Conservation (phyloP, 2,329 filamentous ascomycete species). For the Ophiosphaerella korrae region DNA sequence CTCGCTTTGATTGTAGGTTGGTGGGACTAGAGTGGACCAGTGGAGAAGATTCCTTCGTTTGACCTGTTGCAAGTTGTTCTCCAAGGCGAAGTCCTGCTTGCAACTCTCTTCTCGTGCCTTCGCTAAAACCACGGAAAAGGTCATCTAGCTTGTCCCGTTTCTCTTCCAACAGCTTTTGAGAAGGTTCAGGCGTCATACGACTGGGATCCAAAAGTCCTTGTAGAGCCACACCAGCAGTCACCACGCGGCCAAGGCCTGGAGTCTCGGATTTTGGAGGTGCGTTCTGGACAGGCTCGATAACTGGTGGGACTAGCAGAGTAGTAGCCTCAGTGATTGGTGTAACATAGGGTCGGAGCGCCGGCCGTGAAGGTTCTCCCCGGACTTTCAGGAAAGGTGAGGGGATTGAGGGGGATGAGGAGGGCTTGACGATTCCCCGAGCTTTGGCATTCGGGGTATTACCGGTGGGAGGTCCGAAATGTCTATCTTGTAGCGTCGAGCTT, state of each 20-base stretch:
- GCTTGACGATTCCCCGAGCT: constrained; percentile 1
- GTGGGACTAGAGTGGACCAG: constrained; percentile 22
- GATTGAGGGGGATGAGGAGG: constrained; percentile 12
- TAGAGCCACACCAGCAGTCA: constrained; percentile 47
- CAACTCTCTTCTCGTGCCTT: constrained; percentile 45
- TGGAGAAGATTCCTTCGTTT: constrained; percentile 19
- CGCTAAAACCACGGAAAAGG: constrained; percentile 48
- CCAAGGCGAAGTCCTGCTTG: constrained; percentile 47
- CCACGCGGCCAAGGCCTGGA: constrained; percentile 40
- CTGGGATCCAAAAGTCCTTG: constrained; percentile 43
- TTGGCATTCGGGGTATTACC: neutral
- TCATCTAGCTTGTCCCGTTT: constrained; percentile 39
- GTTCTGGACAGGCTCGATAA: constrained; percentile 25
- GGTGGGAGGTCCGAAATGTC: constrained; percentile 14
- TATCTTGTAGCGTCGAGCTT: constrained; percentile 17
- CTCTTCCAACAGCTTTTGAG: constrained; percentile 25
- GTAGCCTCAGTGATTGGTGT: constrained; percentile 37
- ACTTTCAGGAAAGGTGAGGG: constrained; percentile 4
- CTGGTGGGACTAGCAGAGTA: constrained; percentile 39
- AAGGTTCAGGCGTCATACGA: constrained; percentile 34
- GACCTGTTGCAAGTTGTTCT: constrained; percentile 42
- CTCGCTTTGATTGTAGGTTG: constrained; percentile 13
- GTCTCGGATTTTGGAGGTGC: constrained; percentile 31
- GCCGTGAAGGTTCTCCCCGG: constrained; percentile 16
- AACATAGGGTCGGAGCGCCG: constrained; percentile 23